Conservation (phyloP, 2,329 filamentous ascomycete species). For the Sarocladium brachiariae region DNA sequence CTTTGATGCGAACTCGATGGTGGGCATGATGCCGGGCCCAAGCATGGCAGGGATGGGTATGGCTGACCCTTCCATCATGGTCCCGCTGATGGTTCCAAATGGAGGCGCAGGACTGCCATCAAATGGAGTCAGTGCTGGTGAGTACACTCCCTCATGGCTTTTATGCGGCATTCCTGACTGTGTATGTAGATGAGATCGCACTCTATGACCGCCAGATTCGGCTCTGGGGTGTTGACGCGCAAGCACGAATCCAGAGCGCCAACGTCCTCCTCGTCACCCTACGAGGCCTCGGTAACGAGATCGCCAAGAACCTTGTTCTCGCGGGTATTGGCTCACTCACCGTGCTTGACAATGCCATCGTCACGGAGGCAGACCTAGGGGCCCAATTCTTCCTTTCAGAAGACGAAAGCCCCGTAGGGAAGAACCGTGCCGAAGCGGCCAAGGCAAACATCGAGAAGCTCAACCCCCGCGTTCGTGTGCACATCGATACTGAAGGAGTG, state of each 20-base stretch:
- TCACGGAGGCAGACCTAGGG: constrained; percentile 74
- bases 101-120: constrained; percentile 17
- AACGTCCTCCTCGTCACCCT: constrained; percentile 86
- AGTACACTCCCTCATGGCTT: constrained; percentile 8
- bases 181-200: constrained; percentile 76
- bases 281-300: constrained; percentile 83
- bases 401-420: constrained; percentile 56
- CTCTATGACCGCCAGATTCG: constrained; percentile 96
- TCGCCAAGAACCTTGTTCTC: constrained; percentile 94
- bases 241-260: constrained; percentile 84
- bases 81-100: constrained; percentile 25
- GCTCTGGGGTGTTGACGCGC: constrained; percentile 92
- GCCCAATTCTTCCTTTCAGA: constrained; percentile 73
- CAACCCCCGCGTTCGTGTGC: constrained; percentile 79
- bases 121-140: constrained; percentile 28
- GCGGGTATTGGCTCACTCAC: constrained; percentile 89
- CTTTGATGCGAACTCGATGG: constrained; percentile 19
- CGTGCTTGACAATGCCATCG: constrained; percentile 69
- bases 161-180: background rate
- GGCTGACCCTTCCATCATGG: constrained; percentile 22
- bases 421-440: constrained; percentile 79
- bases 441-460: constrained; percentile 72
- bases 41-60: constrained; percentile 20
- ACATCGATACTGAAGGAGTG: constrained; percentile 62
- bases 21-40: constrained; percentile 18